These are phyloP conservation scores for Tolypocladium ophioglossoides DNA, from an alignment of 2,329 filamentous ascomycete species.

Conservation along the genomic window DNA sequence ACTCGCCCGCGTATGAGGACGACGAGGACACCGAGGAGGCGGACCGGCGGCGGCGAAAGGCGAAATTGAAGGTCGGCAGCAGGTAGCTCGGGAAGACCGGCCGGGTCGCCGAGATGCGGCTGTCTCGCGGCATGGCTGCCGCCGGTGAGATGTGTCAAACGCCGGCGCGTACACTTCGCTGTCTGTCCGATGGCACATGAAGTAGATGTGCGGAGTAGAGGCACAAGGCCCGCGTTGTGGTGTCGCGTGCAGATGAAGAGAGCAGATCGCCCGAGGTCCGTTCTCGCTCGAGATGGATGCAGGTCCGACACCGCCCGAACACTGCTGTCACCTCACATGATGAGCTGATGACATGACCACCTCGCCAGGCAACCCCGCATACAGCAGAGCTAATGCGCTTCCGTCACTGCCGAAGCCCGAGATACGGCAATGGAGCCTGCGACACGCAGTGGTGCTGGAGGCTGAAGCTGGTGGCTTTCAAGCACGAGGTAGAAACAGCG, in stretches of 20 bases:
- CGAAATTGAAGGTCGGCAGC: constrained; percentile 37
- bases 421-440: not conserved
- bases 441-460: not conserved
- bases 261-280: not conserved
- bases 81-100: constrained; percentile 41
- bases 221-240: not conserved
- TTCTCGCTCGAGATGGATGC: not conserved
- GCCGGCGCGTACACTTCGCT: not conserved
- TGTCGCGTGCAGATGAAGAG: not conserved
- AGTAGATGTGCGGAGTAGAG: not conserved
- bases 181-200: not conserved
- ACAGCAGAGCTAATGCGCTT: not conserved
- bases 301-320: not conserved
- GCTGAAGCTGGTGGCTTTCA: not conserved
- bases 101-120: constrained; percentile 28
- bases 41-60: constrained; percentile 33
- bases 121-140: constrained; percentile 7
- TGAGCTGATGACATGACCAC: not conserved
- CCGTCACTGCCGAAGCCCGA: not conserved
- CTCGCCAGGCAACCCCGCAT: not conserved
- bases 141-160: not conserved
- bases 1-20: constrained; percentile 12
- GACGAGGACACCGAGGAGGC: constrained; percentile 22
- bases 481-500: not conserved
- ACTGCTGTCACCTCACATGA: not conserved